phyloP scores from a whole-genome alignment of 2,329 filamentous ascomycete genomes.

The Diaporthe helianthi region DNA sequence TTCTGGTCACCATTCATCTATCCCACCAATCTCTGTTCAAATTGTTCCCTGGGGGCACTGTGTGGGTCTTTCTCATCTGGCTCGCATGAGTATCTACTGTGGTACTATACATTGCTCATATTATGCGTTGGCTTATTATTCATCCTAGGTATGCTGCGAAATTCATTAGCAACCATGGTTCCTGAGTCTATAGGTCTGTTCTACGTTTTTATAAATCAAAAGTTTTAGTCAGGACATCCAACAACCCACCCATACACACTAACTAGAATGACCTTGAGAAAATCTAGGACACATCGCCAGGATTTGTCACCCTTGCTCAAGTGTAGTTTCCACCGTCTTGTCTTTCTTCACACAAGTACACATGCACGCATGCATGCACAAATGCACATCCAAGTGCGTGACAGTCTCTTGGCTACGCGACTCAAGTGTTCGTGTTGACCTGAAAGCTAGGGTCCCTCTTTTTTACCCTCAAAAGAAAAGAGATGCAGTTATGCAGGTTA shows the following conservation, averaged over 20 bases:
- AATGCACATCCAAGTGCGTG: not conserved
- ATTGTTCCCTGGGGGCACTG: not conserved
- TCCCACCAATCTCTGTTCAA: slow-evolving; percentile 18
- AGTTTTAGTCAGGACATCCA: not conserved
- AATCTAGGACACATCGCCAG: not conserved
- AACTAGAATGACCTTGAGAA: not conserved
- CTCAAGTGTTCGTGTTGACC: no score
- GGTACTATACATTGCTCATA: slow-evolving; percentile 1
- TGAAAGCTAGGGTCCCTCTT: no score
- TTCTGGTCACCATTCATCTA: not conserved
- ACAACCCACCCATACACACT: not conserved
- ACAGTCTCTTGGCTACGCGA: no score
- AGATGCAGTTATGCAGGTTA: no score
- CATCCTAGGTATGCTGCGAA: not conserved
- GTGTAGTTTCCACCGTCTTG: not conserved
- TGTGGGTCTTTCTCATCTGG: not conserved
- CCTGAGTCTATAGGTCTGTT: not conserved
- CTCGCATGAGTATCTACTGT: not conserved
- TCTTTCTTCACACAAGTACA: not conserved
- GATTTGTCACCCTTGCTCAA: not conserved
- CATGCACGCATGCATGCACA: not conserved
- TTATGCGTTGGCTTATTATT: not conserved
- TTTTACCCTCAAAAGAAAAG: no score
- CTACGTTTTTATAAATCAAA: not conserved
- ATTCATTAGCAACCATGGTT: not conserved